Base-by-base conservation (phyloP, 768 basidiomycete genomes). In the Hysterangium stoloniferum region DNA sequence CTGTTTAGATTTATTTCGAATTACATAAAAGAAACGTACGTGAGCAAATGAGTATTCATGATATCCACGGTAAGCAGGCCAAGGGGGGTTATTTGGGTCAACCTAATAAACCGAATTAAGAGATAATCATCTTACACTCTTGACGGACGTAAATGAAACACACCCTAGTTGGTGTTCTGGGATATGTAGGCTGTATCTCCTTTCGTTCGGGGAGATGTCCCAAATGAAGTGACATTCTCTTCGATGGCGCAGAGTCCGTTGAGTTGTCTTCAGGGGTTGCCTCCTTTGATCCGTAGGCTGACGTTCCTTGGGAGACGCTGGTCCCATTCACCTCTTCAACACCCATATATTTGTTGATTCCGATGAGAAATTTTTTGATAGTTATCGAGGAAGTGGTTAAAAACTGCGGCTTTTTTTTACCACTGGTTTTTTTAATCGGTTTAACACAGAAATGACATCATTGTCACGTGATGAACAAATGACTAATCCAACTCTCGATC, bases 41-140 rank as follows among this genome's bases (percentile, higher is more conserved):
- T 95, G 80, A 32, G 84, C 84, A 61, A 89, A 88, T 0, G 83
- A 88, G 63, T 83, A 87, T 60, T 87, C 82, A 63, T 83, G 79
- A 62, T 88, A 86, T 4, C 86, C 84, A 36, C 86, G 81, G 66
- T 78, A 89, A 0, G 86, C 86, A 31, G 86, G 86, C 47, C 47
- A 48, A 13, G 47, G 47, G 6, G 47, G 47, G 13, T 35, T 37
- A 48, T 48, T 48, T 13, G 47, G 47, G 47, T 48, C 35, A 24
- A 48, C 32, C 47, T 48, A 19, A 19, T 9, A 35, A 37, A 19
- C 20, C n/a, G n/a, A n/a, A n/a, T n/a, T n/a, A 27, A 5, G 24
- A 36, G 37, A 4, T n/a, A 20, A 37, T n/a, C n/a, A 20, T 13
- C 43, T 24, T 24, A 36, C 35, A 42, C 29, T 47, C 29, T 33